Base-by-base conservation (phyloP, 2,329 filamentous ascomycete species). In the Parasarocladium wereldwijsianum region DNA sequence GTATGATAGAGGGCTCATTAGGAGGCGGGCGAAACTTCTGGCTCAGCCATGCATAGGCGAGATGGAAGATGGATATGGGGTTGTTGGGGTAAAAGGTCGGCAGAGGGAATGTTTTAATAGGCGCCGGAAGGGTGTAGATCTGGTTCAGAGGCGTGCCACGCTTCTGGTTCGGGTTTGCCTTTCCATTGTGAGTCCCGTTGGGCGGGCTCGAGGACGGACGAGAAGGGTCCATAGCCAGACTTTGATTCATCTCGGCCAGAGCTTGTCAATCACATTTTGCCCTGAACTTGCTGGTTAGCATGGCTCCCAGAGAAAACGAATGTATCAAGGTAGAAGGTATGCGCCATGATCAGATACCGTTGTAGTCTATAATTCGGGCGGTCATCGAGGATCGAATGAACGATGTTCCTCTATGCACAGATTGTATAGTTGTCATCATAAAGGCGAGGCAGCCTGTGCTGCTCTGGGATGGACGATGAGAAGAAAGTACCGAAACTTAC, bases 11-110 rank as follows among this genome's bases (percentile, higher is more conserved):
- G 5, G 73, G 68, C 46, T 85, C 77, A 10, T 66, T 66, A 2
- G 68, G 62, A 1, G 78, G 71, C 3, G 70, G 70, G 13, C 78
- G 63, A 26, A 93, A 51, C 6, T 79, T 57, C 45, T 90, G 83
- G 26, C 69, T 72, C 34, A 87, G 51, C 66, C 86, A 87, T 34
- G 76, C 71, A 45, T 80, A 80, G 23, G 74, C 68, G 40, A 94
- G 66, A 43, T 86, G 79, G 38, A 94, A 60, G 21, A 94, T 58
- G 21, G 87, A 96, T 25, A 96, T 54, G 24, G 90, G 90, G 49
- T 96, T 94, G 54, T 81, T 84, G 31, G 87, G 87, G 42, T 93
- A 82, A 51, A 98, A 81, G 27, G 71, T 70, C 21, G 90, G 90
- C 8, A 96, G 64, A 15, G 87, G 85, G 47, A 87, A 81, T 5